Evolutionary conservation across 2,329 filamentous ascomycete species (phyloP).

Genomic region (Aspergillus novoparasiticus): DNA sequence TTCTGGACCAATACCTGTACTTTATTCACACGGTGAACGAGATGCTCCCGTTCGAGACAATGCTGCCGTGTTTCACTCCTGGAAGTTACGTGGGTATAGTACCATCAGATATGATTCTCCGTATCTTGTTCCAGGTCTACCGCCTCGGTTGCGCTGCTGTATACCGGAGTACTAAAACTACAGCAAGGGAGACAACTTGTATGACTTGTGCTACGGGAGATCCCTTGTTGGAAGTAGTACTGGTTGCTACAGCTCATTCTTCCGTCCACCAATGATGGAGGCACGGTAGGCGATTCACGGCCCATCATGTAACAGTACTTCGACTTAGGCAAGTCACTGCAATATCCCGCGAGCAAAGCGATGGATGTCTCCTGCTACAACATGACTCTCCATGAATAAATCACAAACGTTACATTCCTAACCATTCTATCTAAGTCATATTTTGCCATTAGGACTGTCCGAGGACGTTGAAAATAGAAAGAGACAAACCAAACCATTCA

Average conservation of each 20-base stretch:
- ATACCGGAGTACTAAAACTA: too few relatives aligned
- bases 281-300: not conserved
- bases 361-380: not conserved
- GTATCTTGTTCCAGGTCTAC: too few relatives aligned
- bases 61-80: too few relatives aligned
- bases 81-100: too few relatives aligned
- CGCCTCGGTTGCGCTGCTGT: too few relatives aligned
- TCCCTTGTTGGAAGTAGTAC: not conserved
- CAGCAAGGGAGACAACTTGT: not conserved
- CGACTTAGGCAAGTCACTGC: not conserved
- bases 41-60: too few relatives aligned
- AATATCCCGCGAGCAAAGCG: not conserved
- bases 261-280: not conserved
- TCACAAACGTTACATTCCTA: slow-evolving; percentile 1
- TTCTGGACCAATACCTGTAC: too few relatives aligned
- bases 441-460: not conserved
- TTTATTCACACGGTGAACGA: too few relatives aligned
- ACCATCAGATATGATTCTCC: too few relatives aligned
- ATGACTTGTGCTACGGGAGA: not conserved
- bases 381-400: not conserved
- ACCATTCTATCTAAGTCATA: slow-evolving; percentile 11
- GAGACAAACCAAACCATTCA: not conserved
- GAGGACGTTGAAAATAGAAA: not conserved
- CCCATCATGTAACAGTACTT: not conserved
- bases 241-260: not conserved